Base-by-base conservation (phyloP, 495 filamentous ascomycete genomes). In the Tuber borchii region DNA sequence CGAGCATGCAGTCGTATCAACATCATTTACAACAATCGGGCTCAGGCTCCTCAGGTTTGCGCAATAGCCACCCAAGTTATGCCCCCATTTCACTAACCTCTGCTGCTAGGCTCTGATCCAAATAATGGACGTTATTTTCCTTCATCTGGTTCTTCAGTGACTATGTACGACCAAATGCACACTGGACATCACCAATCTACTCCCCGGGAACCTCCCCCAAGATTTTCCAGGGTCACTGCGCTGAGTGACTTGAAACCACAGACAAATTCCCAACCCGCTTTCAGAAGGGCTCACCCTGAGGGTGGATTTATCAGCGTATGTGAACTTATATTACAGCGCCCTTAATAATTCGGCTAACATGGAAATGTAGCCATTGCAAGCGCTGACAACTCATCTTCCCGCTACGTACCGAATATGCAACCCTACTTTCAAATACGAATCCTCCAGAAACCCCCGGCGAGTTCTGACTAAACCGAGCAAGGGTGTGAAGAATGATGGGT, bases 401-500 rank as follows among this genome's bases (percentile, higher is more conserved):
- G 89, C 95, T 17, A 98, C 96, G 2, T 99, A 99, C 84, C 90
- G 95, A 73, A 98, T 99, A 84, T 99, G 96, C 86, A 99, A 99
- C 81, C 95, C 96, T 1, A 89, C 87, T 74, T 99, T 99, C 87
- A 97, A 97, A 87, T 99, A 99, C 86, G 96, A 98, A 83, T 97
- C 96, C 37, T 97, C 96, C n/a, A 88, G 96, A 75, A 99, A 99
- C 81, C 96, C 96, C 37, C 91, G 96, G 65, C 89, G 96, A 79
- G 96, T 99, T 45, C 86, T 99, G 73, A 99, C 96, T n/a, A 99
- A 99, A 83, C 96, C 96, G 26, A 99, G 96, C 87, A 99, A 99
- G 84, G 95, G 95, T 1, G 89, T 92, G 40, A 99, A 99, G 88
- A 99, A 99, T 83, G 96, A 99, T 86, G 96, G 96, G 2, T 99